Evolutionary conservation across 257 asterid genomes (phyloP), one percentile per base, ranked within the genome.

Genomic region (Cinchona pubescens): DNA sequence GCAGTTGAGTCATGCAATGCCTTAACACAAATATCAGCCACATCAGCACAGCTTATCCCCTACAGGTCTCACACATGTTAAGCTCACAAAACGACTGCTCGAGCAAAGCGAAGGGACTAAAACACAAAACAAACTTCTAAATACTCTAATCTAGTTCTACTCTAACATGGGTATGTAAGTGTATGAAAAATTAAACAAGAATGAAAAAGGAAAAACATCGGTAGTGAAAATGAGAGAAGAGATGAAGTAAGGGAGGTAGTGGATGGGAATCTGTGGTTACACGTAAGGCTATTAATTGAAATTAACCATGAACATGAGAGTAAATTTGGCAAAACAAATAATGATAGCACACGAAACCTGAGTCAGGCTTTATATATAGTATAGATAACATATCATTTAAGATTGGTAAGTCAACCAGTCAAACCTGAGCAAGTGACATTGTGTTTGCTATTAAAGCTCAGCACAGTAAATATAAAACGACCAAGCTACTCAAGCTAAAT

Each of bases 11-110:
- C 98, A 76, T 92, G 98, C 88, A 94, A 84, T 81, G 97, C 96
- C 86, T 94, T 94, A 62, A 94, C 98, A 65, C 98, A 92, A 72
- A 94, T 94, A 76, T 94, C 98, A 76, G 98, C 98, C 60, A 94
- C 98, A 71, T 94, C 98, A 69, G 98, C 98, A 61, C 98, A 92
- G 84, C 98, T 94, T 85, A 94, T 94, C 51, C 96, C 98, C 97
- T 94, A 70, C 77, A 78, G 30, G 67, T 63, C 0, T 40, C 12
- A 18, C 71, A 55, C 37, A 78, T 34, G 78, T 72, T 76, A 35
- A 82, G 75, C 30, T 23, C 73, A 53, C 18, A 29, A 18, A 30
- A 61, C 2, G 42, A 13, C 32, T 27, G 37, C 64, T 59, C 5
- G 21, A 49, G n/a, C 7, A 46, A 49, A 48, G 55, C 55, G 18